Evolutionary conservation across 805 yeast species (phyloP).

Genomic region (Pichia pseudocactophila): DNA sequence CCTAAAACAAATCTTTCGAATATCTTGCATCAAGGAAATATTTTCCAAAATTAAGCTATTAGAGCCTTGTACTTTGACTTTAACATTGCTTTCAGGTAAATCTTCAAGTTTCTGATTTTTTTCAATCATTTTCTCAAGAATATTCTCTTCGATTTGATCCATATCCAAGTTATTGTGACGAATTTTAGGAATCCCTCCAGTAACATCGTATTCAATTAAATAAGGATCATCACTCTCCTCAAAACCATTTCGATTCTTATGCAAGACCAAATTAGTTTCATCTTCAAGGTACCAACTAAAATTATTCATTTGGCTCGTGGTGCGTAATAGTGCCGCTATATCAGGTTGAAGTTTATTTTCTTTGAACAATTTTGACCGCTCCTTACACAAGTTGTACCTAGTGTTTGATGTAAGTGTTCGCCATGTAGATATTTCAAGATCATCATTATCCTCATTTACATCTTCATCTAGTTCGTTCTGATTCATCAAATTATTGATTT

Average conservation of each 20-base stretch:
- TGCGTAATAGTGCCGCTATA: conserved; percentile 61
- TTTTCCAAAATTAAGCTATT: conserved; percentile 54
- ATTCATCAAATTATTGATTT: conserved; percentile 1
- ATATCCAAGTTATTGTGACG: conserved; percentile 40
- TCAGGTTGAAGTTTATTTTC: conserved; percentile 51
- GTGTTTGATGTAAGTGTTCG: conserved; percentile 70
- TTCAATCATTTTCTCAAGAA: conserved; percentile 31
- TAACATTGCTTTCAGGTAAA: conserved; percentile 31
- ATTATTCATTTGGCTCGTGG: conserved; percentile 58
- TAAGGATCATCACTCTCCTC: conserved; percentile 55
- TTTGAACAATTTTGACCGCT: conserved; percentile 59
- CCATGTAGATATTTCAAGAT: conserved; percentile 78
- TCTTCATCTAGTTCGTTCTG: conserved; percentile 10
- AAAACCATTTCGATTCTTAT: conserved; percentile 28
- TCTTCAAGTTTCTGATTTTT: conserved; percentile 27
- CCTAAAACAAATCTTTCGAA: conserved; percentile 80
- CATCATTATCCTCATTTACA: conserved; percentile 28
- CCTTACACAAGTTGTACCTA: conserved; percentile 64
- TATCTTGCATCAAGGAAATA: conserved; percentile 74
- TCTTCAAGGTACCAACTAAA: conserved; percentile 40
- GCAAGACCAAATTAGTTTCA: conserved; percentile 25
- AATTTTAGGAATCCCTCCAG: conserved; percentile 70
- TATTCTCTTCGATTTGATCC: conserved; percentile 36
- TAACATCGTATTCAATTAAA: conserved; percentile 74
- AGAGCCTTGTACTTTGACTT: conserved; percentile 45